Conservation (phyloP, 1,284 basidiomycete genomes). For the Marasmius sp. region DNA sequence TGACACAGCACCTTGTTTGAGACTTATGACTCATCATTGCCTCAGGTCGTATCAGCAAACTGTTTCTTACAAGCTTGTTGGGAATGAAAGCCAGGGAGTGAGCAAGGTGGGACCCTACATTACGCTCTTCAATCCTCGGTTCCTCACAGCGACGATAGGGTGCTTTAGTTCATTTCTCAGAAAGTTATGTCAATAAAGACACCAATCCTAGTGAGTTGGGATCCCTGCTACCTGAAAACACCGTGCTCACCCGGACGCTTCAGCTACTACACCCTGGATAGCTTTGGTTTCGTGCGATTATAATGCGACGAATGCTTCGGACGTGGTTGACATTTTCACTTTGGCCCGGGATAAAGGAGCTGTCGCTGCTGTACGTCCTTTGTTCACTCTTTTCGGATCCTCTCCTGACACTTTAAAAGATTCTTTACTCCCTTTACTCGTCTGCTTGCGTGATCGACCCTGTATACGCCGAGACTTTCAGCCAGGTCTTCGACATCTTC, state of each 20-base stretch:
- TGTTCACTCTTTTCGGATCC: neutral
- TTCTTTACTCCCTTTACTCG: neutral
- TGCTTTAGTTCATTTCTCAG: neutral
- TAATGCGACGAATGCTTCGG: neutral
- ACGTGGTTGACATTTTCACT: neutral
- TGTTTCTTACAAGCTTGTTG: neutral
- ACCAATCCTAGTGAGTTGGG: neutral
- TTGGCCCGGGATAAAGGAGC: neutral
- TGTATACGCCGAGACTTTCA: neutral
- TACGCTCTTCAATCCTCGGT: too few relatives aligned
- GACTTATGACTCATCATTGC: neutral
- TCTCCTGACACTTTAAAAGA: neutral
- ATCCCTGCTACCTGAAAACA: neutral
- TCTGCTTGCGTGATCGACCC: neutral
- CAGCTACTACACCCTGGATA: neutral
- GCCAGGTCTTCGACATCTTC: neutral
- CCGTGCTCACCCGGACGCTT: neutral
- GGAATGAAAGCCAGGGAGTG: neutral
- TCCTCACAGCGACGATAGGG: neutral
- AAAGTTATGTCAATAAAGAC: neutral
- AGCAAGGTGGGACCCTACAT: neutral
- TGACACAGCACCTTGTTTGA: neutral
- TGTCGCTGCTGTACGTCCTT: neutral
- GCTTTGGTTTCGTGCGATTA: neutral
- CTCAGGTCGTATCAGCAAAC: neutral